These are phyloP conservation scores for Amanita fuliginea DNA, from an alignment of 768 basidiomycete species.

Conservation along the genomic window DNA sequence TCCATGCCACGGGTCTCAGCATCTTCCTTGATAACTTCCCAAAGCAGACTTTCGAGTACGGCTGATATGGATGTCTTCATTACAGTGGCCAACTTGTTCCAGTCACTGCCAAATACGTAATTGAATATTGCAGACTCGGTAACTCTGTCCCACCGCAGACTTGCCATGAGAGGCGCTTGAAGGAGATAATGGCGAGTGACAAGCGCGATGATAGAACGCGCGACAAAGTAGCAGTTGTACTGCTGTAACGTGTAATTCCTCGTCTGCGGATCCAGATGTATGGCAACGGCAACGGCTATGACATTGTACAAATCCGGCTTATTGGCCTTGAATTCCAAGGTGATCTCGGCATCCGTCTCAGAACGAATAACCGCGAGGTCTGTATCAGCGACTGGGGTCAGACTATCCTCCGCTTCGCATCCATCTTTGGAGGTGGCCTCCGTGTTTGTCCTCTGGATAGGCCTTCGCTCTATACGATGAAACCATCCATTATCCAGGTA, in stretches of 20 bases:
- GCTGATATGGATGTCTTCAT: too few relatives aligned
- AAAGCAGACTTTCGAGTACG: background rate
- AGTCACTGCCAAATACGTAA: background rate
- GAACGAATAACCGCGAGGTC: background rate
- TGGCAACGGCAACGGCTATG: background rate
- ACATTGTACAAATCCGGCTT: background rate
- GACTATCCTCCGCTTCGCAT: background rate
- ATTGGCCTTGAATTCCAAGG: background rate
- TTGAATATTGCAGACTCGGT: background rate
- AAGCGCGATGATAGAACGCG: background rate
- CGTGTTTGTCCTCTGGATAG: background rate
- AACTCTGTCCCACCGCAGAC: background rate
- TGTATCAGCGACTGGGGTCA: background rate
- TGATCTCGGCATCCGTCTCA: background rate
- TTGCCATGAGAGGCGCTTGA: background rate
- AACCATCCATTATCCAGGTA: background rate
- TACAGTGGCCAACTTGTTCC: too few relatives aligned
- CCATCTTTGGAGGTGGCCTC: background rate
- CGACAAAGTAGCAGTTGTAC: slow-evolving; percentile 2
- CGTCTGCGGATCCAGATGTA: background rate
- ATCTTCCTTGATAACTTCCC: slow-evolving; percentile 1
- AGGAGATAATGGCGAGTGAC: background rate
- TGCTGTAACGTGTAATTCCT: too few relatives aligned
- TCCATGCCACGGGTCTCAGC: background rate
- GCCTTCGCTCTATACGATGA: background rate